These are phyloP conservation scores for Flaveria floridana DNA, from an alignment of 140 eudicot genomes.

Conservation along the genomic window DNA sequence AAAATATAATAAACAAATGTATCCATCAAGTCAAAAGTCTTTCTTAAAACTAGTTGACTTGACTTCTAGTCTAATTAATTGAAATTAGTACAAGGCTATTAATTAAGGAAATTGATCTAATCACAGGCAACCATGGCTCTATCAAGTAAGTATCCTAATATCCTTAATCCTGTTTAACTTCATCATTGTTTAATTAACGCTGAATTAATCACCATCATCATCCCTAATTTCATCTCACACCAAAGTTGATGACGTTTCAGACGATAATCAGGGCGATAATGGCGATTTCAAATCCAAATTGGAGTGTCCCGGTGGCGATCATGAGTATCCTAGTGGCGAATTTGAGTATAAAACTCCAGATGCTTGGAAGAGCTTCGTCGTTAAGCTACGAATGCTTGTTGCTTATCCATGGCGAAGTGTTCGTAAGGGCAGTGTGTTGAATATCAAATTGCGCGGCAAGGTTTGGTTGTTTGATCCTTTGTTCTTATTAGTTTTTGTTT, in stretches of 20 bases:
- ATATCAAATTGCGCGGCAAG: slow-evolving; percentile 84
- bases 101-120: neutral
- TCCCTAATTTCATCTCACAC: neutral
- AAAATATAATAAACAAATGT: too few relatives aligned
- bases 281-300: neutral
- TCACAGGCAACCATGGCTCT: neutral
- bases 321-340: slow-evolving; percentile 70
- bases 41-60: neutral
- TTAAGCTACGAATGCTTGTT: slow-evolving; percentile 58
- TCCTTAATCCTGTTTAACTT: neutral
- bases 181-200: neutral
- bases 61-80: neutral
- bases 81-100: neutral
- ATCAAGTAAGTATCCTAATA: neutral
- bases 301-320: slow-evolving; percentile 19
- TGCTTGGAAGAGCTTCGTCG: slow-evolving; percentile 57
- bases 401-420: slow-evolving; percentile 76
- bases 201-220: neutral
- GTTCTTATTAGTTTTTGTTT: neutral
- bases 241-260: neutral
- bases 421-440: slow-evolving; percentile 65
- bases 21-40: neutral
- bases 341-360: slow-evolving; percentile 48
- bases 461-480: slow-evolving; percentile 28
- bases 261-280: neutral